Base-by-base conservation (phyloP, 768 basidiomycete species). In the Gymnopilus dilepis region DNA sequence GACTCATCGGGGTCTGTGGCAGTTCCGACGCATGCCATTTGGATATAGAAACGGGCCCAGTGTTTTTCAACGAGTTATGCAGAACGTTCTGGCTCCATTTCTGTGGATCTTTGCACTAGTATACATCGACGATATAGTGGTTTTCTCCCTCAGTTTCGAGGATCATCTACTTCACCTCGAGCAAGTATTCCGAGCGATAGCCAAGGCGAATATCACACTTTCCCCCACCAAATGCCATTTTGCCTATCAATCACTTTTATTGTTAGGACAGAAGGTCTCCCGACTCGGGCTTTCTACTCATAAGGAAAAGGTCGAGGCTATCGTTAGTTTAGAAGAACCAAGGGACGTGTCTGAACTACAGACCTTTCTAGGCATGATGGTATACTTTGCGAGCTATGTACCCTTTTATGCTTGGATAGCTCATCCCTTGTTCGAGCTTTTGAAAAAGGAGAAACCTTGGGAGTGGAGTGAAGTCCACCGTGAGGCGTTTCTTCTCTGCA, bases 1-100 rank as follows among this genome's bases (percentile, higher is more conserved):
- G 3, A 74, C 73, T 0, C 81, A 80, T 60, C 52, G 64, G 37
- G 81, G 80, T 7, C 63, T 81, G 0, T 77, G 60, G 31, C 79
- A 82, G 59, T 82, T 82, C 63, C 59, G 58, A 24, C 50, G 76
- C 34, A 79, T 82, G 77, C 79, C 79, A 0, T 82, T 82, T 52
- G 75, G 77, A 1, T 68, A 70, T 1, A 53, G 71, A 0, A 77
- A 77, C 58, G 74, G 77, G 1, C 80, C 80, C 0, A 67, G 73
- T 1, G 68, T 79, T 0, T 81, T 81, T 58, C 81, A 82, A 53
- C 50, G 77, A 19, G 64, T 79, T 2, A 81, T 82, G 79, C 77
- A 80, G 34, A 56, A 56, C 7, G 61, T 79, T 0, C 64, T 80
- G 0, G 65, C 75, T 0, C 76, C 74, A 0, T 79, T 65, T 53